phyloP scores from a whole-genome alignment of 2,329 filamentous ascomycete genomes.

The Epichloe aotearoae region DNA sequence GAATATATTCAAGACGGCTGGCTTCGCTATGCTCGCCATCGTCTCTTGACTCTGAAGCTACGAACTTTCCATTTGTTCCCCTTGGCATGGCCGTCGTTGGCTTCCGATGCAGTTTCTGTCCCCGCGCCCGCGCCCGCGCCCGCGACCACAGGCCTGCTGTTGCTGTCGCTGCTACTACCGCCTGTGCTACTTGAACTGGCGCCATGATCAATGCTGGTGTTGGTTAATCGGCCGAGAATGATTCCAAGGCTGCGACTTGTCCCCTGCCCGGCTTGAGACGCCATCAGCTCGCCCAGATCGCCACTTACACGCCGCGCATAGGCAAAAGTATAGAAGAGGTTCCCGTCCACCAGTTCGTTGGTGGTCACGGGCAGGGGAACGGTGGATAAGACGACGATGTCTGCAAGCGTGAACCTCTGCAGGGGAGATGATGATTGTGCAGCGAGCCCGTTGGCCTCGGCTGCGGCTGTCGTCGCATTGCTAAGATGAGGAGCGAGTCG shows the following conservation, averaged over 20 bases:
- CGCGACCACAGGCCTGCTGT: background rate
- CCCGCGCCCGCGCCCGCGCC: background rate
- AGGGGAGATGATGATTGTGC: conserved; percentile 12
- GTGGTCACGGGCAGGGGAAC: conserved; percentile 19
- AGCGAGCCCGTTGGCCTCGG: conserved; percentile 6
- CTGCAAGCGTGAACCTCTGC: conserved; percentile 19
- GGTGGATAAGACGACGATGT: conserved; percentile 18
- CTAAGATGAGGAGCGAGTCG: too few relatives aligned
- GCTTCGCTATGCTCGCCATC: conserved; percentile 5
- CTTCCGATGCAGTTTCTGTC: background rate
- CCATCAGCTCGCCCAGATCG: conserved; percentile 16
- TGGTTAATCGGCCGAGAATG: conserved; percentile 7
- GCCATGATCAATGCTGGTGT: background rate
- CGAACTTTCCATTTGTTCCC: conserved; percentile 4
- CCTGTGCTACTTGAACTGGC: conserved; percentile 6
- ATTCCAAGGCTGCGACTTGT: conserved; percentile 10
- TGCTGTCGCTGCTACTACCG: conserved; percentile 5
- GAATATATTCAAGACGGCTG: background rate
- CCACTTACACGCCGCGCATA: conserved; percentile 16
- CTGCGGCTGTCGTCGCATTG: background rate
- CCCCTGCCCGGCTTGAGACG: conserved; percentile 10
- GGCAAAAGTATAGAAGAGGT: conserved; percentile 18
- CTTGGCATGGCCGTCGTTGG: background rate
- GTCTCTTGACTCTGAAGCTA: conserved; percentile 1
- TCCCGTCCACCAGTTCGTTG: conserved; percentile 19